Conservation (phyloP, 2,329 filamentous ascomycete species). For the Exophiala alcalophila region DNA sequence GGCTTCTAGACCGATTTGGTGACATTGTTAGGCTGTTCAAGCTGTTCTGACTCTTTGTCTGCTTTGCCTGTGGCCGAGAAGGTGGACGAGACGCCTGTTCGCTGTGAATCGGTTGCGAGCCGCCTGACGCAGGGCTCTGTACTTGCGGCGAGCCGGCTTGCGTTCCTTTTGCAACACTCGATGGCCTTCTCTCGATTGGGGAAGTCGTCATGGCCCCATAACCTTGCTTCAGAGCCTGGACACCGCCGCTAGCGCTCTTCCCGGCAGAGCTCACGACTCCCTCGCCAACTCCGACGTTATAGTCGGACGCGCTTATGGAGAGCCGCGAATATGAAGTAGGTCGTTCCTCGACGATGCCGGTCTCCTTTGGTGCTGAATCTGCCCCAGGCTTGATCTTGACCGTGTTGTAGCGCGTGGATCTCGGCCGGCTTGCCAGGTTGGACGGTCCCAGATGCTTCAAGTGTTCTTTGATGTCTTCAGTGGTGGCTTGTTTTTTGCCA, state of each 20-base stretch:
- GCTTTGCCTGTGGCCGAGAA: conserved; percentile 16
- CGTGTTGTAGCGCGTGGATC: conserved; percentile 58
- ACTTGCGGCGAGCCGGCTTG: conserved; percentile 18
- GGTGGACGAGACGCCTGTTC: too few relatives aligned
- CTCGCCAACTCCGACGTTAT: conserved; percentile 53
- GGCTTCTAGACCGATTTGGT: conserved; percentile 32
- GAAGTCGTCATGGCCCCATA: conserved; percentile 47
- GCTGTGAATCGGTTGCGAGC: not conserved
- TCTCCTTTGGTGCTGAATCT: conserved; percentile 35
- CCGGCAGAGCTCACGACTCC: conserved; percentile 54
- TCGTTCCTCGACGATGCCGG: conserved; percentile 43
- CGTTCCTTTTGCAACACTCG: conserved; percentile 31
- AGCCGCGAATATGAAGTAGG: conserved; percentile 34
- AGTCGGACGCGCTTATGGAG: conserved; percentile 38
- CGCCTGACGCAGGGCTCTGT: not conserved
- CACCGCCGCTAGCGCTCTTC: conserved; percentile 62
- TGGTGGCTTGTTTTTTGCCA: conserved; percentile 49
- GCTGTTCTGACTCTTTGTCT: conserved; percentile 27
- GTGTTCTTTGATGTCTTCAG: conserved; percentile 57
- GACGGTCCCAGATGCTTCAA: conserved; percentile 63
- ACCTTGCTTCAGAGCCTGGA: conserved; percentile 57
- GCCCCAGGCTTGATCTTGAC: conserved; percentile 64
- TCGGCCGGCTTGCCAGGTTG: conserved; percentile 59
- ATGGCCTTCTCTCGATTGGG: conserved; percentile 23
- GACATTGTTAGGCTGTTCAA: conserved; percentile 29